Percentiles rank a stretch among this genome's conserved stretches.
phyloP scores from a whole-genome alignment of 2,329 filamentous ascomycete genomes.

The Sordariomycetes sp. region DNA sequence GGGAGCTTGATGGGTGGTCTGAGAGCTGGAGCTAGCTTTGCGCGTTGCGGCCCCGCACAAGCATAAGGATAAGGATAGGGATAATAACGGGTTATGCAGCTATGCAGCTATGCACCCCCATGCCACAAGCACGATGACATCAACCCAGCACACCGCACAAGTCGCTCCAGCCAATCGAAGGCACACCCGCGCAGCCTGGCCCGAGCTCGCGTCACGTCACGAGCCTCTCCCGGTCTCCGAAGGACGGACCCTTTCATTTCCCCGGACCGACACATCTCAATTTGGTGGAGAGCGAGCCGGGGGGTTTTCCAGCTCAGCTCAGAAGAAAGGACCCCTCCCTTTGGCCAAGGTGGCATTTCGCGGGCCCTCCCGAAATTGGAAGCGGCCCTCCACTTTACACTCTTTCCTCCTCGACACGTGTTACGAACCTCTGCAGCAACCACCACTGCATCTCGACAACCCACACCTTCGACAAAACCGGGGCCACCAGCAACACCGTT shows the following conservation, averaged over 20 bases:
- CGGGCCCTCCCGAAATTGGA: no score
- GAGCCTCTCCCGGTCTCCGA: not conserved
- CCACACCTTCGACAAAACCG: no score
- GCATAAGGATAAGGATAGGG: not conserved
- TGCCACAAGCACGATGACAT: not conserved
- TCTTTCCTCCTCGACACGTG: not conserved
- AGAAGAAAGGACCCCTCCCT: no score
- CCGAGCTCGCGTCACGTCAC: not conserved
- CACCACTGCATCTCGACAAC: no score
- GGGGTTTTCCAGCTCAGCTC: not conserved
- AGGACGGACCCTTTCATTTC: not conserved
- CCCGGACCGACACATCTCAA: not conserved
- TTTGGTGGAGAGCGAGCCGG: not conserved
- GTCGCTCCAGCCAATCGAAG: not conserved
- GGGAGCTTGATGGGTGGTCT: not conserved
- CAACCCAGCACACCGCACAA: not conserved
- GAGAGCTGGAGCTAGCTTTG: not conserved
- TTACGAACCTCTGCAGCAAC: not conserved
- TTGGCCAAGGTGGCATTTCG: not conserved
- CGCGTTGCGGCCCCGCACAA: not conserved
- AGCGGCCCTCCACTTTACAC: no score
- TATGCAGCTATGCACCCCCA: not conserved
- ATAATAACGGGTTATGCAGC: not conserved
- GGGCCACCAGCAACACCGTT: no score
- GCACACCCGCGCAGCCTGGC: not conserved